These are phyloP conservation scores for Calonectria pseudoturangicola DNA, from an alignment of 2,329 filamentous ascomycete species.

Conservation along the genomic window DNA sequence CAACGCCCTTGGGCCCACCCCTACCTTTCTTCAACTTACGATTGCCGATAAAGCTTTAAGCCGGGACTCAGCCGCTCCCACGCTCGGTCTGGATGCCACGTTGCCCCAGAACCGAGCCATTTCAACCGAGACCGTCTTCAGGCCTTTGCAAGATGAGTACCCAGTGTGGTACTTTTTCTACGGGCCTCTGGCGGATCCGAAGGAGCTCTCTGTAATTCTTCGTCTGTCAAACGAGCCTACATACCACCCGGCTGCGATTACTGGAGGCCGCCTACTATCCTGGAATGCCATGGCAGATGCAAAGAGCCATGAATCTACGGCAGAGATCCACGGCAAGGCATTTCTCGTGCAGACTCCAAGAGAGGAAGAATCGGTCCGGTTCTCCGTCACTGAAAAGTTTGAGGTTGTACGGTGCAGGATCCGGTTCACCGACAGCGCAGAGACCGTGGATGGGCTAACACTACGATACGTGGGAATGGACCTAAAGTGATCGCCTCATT, in stretches of 20 bases:
- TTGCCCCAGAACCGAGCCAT: constrained; percentile 37
- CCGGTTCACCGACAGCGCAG: constrained; percentile 20
- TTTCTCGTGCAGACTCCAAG: constrained; percentile 29
- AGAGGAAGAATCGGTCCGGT: constrained; percentile 39
- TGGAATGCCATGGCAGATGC: constrained; percentile 37
- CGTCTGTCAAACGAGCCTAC: constrained; percentile 6
- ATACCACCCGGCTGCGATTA: constrained; percentile 24
- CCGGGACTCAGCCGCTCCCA: constrained; percentile 14
- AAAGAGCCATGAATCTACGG: not conserved
- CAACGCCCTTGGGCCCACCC: constrained; percentile 12
- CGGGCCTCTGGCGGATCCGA: constrained; percentile 31
- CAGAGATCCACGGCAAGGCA: constrained; percentile 29
- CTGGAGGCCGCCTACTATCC: constrained; percentile 30
- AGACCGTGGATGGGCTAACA: constrained; percentile 32
- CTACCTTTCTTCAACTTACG: constrained; percentile 40
- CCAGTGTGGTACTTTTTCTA: constrained; percentile 42
- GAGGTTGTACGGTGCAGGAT: constrained; percentile 41
- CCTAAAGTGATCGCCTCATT: constrained; percentile 8
- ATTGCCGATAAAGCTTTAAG: constrained; percentile 35
- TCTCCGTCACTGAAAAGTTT: constrained; percentile 41
- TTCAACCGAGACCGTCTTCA: constrained; percentile 11
- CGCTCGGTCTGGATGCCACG: constrained; percentile 34
- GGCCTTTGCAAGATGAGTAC: constrained; percentile 36
- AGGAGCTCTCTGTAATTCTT: constrained; percentile 32
- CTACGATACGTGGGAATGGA: constrained; percentile 34